Conservation (phyloP, 2,329 filamentous ascomycete genomes). For the Aspergillus sp. region DNA sequence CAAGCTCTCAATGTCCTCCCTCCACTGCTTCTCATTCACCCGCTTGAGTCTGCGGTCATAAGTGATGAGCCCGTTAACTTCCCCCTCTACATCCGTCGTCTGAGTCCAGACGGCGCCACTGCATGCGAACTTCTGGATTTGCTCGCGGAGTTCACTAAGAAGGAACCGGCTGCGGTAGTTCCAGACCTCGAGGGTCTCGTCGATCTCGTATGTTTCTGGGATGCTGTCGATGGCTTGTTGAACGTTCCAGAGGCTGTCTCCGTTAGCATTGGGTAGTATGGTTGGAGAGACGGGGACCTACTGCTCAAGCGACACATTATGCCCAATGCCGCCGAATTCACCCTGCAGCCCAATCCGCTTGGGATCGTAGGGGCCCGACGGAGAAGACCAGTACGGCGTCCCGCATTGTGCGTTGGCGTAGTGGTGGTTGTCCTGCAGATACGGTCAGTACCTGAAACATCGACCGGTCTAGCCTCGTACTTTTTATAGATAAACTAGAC, state of each 20-base stretch:
- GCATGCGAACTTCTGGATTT: constrained; percentile 59
- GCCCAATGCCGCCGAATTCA: constrained; percentile 69
- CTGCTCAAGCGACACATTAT: constrained; percentile 64
- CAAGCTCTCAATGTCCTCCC: constrained; percentile 57
- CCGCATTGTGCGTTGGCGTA: constrained; percentile 72
- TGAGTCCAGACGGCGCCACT: constrained; percentile 71
- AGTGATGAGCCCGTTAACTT: constrained; percentile 70
- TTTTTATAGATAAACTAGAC: not conserved
- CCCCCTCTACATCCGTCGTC: constrained; percentile 72
- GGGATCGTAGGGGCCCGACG: constrained; percentile 57
- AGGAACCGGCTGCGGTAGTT: constrained; percentile 64
- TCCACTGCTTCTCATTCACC: constrained; percentile 60
- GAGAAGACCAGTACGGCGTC: constrained; percentile 64
- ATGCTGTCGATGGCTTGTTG: constrained; percentile 59
- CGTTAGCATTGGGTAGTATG: not conserved
- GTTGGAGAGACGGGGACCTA: constrained; percentile 34
- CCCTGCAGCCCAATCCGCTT: constrained; percentile 67
- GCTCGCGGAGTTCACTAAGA: constrained; percentile 49
- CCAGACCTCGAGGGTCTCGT: constrained; percentile 58
- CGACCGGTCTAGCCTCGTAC: too few species aligned
- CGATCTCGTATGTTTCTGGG: constrained; percentile 68
- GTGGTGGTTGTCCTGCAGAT: constrained; percentile 65
- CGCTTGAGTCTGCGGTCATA: constrained; percentile 63
- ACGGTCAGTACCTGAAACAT: too few species aligned
- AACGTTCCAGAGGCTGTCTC: constrained; percentile 64